Evolutionary conservation across 2,329 filamentous ascomycete species (phyloP).

Genomic region (Dendrostoma leiphaemia): DNA sequence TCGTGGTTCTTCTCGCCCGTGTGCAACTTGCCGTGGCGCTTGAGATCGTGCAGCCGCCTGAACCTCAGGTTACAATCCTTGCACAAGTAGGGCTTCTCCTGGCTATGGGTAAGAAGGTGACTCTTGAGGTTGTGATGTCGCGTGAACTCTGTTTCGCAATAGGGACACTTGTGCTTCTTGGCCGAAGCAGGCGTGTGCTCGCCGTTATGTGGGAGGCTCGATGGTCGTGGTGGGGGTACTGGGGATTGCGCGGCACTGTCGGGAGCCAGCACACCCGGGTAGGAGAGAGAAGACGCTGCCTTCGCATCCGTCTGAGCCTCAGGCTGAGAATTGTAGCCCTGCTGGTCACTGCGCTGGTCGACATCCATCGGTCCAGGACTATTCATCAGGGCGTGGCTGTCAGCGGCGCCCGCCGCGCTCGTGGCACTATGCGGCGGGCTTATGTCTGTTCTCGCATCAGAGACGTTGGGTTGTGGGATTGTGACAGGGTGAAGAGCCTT

Average conservation of each 20-base stretch:
- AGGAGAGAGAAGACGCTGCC: conserved; percentile 50
- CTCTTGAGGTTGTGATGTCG: conserved; percentile 97
- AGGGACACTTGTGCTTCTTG: conserved; percentile 95
- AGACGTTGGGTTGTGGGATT: conserved; percentile 30
- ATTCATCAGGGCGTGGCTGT: conserved; percentile 37
- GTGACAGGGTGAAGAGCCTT: conserved; percentile 32
- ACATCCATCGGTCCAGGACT: conserved; percentile 56
- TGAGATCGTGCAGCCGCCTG: conserved; percentile 87
- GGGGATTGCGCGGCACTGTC: conserved; percentile 42
- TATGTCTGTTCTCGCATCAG: conserved; percentile 37
- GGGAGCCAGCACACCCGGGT: conserved; percentile 50
- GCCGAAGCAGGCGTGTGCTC: conserved; percentile 61
- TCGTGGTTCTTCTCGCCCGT: conserved; percentile 95
- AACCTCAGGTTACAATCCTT: conserved; percentile 92
- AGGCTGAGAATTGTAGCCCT: conserved; percentile 36
- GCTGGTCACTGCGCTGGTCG: conserved; percentile 39
- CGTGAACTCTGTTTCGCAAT: conserved; percentile 95
- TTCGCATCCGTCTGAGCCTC: conserved; percentile 52
- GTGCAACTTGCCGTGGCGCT: conserved; percentile 93
- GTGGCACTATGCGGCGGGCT: conserved; percentile 42
- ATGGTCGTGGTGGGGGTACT: conserved; percentile 42
- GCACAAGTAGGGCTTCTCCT: conserved; percentile 96
- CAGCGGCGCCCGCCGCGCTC: conserved; percentile 29
- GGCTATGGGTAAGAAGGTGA: conserved; percentile 93
- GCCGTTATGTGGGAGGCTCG: conserved; percentile 53